Conservation (phyloP, 495 filamentous ascomycete species). For the Hypomontagnella submonticulosa region DNA sequence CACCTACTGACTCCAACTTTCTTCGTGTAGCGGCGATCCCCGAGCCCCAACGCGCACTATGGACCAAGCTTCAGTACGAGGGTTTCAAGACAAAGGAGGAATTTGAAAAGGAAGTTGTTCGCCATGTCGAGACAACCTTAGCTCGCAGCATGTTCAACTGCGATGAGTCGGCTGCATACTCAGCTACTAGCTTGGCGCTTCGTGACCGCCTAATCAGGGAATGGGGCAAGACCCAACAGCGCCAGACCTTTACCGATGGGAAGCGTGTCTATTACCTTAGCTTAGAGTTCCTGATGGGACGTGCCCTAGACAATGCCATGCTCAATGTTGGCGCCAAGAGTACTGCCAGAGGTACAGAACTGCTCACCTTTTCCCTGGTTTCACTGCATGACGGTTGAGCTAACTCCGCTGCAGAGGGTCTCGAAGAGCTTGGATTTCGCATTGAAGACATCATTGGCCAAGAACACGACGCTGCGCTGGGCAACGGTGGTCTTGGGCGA, state of each 20-base stretch:
- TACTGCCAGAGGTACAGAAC: slow-evolving; percentile 73
- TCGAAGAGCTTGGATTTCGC: slow-evolving; percentile 90
- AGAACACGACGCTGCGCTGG: slow-evolving; percentile 95
- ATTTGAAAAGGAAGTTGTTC: slow-evolving; percentile 81
- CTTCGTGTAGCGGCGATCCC: slow-evolving; percentile 72
- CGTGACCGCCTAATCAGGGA: slow-evolving; percentile 92
- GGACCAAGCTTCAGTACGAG: slow-evolving; percentile 78
- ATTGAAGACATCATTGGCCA: slow-evolving; percentile 95
- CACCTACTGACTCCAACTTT: slow-evolving; percentile 25
- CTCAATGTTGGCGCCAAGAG: slow-evolving; percentile 92
- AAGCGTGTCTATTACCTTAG: slow-evolving; percentile 98
- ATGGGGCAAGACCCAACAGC: slow-evolving; percentile 98
- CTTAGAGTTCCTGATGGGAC: slow-evolving; percentile 96
- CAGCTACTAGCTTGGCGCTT: slow-evolving; percentile 89
- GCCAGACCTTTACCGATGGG: slow-evolving; percentile 87
- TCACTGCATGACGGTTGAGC: not conserved
- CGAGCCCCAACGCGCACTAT: slow-evolving; percentile 86
- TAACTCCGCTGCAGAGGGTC: slow-evolving; percentile 68
- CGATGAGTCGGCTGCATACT: slow-evolving; percentile 93
- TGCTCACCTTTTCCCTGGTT: not conserved
- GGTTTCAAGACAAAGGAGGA: slow-evolving; percentile 78
- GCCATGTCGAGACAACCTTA: slow-evolving; percentile 95
- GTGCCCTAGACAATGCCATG: slow-evolving; percentile 98
- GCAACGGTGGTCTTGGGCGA: slow-evolving; percentile 94
- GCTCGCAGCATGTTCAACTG: slow-evolving; percentile 98